Conservation (phyloP, 2,329 filamentous ascomycete species). For the Pseudocercospora vitis region DNA sequence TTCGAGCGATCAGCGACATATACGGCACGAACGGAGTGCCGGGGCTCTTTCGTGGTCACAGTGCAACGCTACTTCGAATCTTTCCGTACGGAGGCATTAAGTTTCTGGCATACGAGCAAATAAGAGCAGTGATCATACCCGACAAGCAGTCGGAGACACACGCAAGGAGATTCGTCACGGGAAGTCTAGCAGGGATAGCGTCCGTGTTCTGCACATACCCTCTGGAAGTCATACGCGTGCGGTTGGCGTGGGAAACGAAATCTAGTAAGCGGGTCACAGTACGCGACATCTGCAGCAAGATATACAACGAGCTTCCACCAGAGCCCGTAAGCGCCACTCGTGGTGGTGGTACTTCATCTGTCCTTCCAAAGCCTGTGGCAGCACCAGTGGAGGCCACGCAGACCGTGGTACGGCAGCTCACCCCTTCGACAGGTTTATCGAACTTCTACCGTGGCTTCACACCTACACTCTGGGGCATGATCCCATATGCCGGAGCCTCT, state of each 20-base stretch:
- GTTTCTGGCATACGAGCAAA: constrained; percentile 96
- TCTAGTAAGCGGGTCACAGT: constrained; percentile 68
- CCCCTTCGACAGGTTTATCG: constrained; percentile 66
- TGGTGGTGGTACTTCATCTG: constrained; percentile 5
- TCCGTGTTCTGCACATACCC: constrained; percentile 97
- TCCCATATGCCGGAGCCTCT: constrained; percentile 92
- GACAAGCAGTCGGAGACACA: constrained; percentile 74
- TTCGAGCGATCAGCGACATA: constrained; percentile 80
- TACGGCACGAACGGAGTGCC: constrained; percentile 68
- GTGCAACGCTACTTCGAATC: constrained; percentile 87
- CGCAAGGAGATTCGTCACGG: constrained; percentile 70
- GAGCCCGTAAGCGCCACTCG: constrained; percentile 28
- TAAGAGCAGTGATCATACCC: constrained; percentile 75
- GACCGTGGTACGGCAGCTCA: constrained; percentile 51
- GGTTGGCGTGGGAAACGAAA: constrained; percentile 91
- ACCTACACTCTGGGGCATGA: constrained; percentile 88
- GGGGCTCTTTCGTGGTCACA: constrained; percentile 91
- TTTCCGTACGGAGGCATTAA: constrained; percentile 98
- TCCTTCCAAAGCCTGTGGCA: constrained; percentile 35
- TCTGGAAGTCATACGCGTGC: constrained; percentile 86
- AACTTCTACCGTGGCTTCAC: constrained; percentile 97
- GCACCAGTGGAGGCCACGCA: constrained; percentile 47
- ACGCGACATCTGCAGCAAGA: constrained; percentile 74
- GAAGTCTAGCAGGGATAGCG: constrained; percentile 76
- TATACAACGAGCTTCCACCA: constrained; percentile 72